Percentiles rank a stretch among this genome's conserved stretches.
Conservation (phyloP, 257 asterid species). For the Nicotiana attenuata region DNA sequence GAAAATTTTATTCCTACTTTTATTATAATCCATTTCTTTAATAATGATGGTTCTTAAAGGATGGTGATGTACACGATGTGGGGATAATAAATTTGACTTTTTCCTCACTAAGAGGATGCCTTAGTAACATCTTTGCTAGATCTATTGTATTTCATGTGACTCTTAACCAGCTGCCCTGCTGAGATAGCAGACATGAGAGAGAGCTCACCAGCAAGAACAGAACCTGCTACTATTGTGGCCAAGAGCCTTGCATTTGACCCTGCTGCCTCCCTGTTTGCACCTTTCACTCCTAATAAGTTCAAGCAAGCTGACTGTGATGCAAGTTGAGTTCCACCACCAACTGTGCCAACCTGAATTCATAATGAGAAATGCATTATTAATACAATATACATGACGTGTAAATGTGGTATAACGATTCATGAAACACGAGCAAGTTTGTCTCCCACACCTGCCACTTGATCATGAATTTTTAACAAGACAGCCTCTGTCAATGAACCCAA, state of each 20-base stretch:
- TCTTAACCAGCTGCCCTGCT: constrained; percentile 49
- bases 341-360: constrained; percentile 44
- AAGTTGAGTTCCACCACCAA: constrained; percentile 55
- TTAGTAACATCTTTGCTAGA: constrained; percentile 37
- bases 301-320: constrained; percentile 50
- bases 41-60: background rate
- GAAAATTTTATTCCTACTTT: background rate
- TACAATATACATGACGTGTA: background rate
- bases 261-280: constrained; percentile 37
- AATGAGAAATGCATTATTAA: background rate
- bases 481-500: background rate
- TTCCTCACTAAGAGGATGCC: constrained; percentile 2
- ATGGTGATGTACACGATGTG: background rate
- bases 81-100: background rate
- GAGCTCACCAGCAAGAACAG: constrained; percentile 50
- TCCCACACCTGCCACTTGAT: background rate
- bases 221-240: constrained; percentile 45
- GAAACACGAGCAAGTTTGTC: background rate
- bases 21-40: background rate
- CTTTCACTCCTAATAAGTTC: constrained; percentile 48
- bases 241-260: constrained; percentile 45
- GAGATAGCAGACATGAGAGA: constrained; percentile 50
- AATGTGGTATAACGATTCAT: background rate
- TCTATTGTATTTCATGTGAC: constrained; percentile 50
- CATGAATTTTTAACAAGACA: background rate